phyloP scores from a whole-genome alignment of 495 filamentous ascomycete species.

The Recurvomyces mirabilis region DNA sequence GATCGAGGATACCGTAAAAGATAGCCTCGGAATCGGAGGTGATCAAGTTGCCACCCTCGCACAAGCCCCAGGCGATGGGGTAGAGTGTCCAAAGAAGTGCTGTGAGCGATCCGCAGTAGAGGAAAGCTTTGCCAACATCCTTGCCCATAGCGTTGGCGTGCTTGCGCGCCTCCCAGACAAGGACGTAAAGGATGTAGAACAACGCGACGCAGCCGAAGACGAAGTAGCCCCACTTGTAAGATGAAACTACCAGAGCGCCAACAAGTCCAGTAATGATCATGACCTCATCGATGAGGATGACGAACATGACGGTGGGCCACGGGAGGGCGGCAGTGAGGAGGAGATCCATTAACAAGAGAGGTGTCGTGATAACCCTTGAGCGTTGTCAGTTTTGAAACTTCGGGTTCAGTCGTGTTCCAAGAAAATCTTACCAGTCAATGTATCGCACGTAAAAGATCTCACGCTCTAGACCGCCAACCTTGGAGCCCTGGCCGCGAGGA shows the following conservation, averaged over 20 bases:
- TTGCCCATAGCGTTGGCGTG: conserved; percentile 42
- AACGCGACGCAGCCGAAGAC: conserved; percentile 50
- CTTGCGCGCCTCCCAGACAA: conserved; percentile 41
- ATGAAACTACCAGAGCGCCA: conserved; percentile 45
- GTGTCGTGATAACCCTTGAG: conserved; percentile 38
- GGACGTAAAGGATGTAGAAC: conserved; percentile 45
- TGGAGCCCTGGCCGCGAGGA: conserved; percentile 30
- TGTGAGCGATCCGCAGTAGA: conserved; percentile 40
- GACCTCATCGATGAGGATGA: conserved; percentile 48
- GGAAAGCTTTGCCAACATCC: conserved; percentile 40
- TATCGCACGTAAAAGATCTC: conserved; percentile 65
- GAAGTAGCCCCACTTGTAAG: conserved; percentile 60
- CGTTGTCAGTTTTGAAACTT: conserved; percentile 9
- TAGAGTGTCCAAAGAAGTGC: conserved; percentile 55
- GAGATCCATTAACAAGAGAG: conserved; percentile 47
- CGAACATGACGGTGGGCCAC: conserved; percentile 52
- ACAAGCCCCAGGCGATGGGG: conserved; percentile 56
- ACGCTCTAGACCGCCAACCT: conserved; percentile 38
- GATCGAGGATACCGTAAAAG: conserved; percentile 59
- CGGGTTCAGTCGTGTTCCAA: conserved; percentile 27
- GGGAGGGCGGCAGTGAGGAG: conserved; percentile 54
- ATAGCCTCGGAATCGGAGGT: conserved; percentile 50
- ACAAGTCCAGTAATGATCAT: conserved; percentile 55
- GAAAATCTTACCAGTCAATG: too few species aligned
- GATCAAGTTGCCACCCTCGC: conserved; percentile 58